Base-by-base conservation (phyloP, 768 basidiomycete species). In the Mycena albidolilacea region DNA sequence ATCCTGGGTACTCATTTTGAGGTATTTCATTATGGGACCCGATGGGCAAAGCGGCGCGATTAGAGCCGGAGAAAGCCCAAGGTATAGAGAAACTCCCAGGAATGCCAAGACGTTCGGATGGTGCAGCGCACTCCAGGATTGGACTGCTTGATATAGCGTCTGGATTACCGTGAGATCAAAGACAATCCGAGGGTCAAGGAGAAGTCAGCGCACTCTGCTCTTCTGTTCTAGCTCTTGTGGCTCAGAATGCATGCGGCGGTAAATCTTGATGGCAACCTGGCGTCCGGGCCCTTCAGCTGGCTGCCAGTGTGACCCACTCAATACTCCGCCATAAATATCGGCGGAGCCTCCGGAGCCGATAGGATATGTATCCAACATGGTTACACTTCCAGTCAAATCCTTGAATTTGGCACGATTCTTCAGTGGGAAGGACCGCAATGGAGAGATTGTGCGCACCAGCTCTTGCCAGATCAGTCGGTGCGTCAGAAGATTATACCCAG, bases 181-280 rank as follows among this genome's bases (percentile, higher is more conserved):
- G 50, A 52, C 50, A 52, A 52, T 52, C 50, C 50, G 21, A n/a
- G n/a, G n/a, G 2, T 57, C 35, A 5, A 14, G 30, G 15, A 35
- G 11, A 37, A 35, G 11, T 57, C 30, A 57, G 48, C 69, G 7
- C 8, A 71, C 70, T n/a, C 43, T 61, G 58, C 57, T 66, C 12
- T 48, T 71, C 54, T 38, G 55, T 54, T 71, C 64, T 1, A 71
- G 14, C n/a, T 58, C 43, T 43, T 71, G 58, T 5, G 15, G 48
- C 7, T 71, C 70, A n/a, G n/a, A 52, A 66, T 71, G 70, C 70
- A 71, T 71, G 15, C 70, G 64, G 17, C 70, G 70, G 30, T 61
- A 71, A 41, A 71, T 65, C 52, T 55, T 71, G 15, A 66, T 39
- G 1, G 70, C 63, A 55, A 71, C 64, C 59, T 66, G 48, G 7